Evolutionary conservation across 768 basidiomycete species (phyloP).

Genomic region (Trametopsis cervina): DNA sequence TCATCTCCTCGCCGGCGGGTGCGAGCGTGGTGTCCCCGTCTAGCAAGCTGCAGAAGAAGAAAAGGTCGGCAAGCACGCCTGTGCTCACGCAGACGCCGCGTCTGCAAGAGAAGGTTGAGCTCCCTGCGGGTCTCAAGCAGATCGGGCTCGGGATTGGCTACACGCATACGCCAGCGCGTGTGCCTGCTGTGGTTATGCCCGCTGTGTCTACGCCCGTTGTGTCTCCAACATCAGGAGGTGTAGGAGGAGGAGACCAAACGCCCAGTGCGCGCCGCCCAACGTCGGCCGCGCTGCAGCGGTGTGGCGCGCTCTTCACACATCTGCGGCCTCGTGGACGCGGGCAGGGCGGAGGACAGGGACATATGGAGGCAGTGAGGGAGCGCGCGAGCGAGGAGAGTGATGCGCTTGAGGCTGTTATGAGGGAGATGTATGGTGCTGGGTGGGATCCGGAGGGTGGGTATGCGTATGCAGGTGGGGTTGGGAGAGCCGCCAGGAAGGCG

Average conservation of each 20-base stretch:
- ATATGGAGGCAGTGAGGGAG: neutral
- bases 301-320: constrained; percentile 2
- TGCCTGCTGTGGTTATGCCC: neutral
- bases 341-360: neutral
- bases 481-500: too few relatives aligned
- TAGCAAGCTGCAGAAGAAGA: constrained; percentile 35
- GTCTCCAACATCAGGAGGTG: neutral
- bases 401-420: constrained; percentile 23
- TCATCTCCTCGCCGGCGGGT: constrained; percentile 17
- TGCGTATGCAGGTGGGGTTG: neutral
- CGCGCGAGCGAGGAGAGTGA: constrained; percentile 16
- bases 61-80: constrained; percentile 29
- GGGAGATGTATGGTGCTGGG: constrained; percentile 20
- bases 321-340: neutral
- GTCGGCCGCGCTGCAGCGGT: neutral
- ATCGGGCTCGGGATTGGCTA: constrained; percentile 29
- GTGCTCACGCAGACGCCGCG: constrained; percentile 15
- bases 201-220: neutral
- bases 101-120: constrained; percentile 22
- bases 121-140: constrained; percentile 31
- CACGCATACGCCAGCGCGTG: constrained; percentile 12
- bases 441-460: constrained; percentile 17
- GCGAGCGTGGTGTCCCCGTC: constrained; percentile 31
- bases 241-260: neutral
- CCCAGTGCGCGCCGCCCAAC: neutral